Evolutionary conservation across 257 asterid species (phyloP).

Genomic region (Thymus mandschuricus): DNA sequence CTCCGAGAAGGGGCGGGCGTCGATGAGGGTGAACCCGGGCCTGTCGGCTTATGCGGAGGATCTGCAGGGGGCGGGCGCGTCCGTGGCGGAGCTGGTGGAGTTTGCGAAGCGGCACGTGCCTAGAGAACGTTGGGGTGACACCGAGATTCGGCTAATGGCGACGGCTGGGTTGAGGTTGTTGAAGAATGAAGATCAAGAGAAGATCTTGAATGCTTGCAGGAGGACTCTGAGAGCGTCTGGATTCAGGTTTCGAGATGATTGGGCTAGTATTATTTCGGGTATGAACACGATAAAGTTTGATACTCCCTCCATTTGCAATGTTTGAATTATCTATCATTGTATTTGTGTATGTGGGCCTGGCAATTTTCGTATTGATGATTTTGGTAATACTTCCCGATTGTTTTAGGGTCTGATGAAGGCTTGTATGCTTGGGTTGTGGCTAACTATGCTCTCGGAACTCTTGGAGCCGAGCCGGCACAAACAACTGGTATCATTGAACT

Average conservation of each 20-base stretch:
- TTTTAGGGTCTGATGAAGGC: constrained; percentile 95
- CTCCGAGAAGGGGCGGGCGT: constrained; percentile 64
- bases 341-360: not conserved
- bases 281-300: not conserved
- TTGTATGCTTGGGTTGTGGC: constrained; percentile 98
- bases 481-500: constrained; percentile 98
- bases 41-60: constrained; percentile 66
- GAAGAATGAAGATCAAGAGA: constrained; percentile 59
- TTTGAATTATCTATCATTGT: constrained; percentile 12
- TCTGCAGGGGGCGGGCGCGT: constrained; percentile 59
- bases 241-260: constrained; percentile 72
- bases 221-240: constrained; percentile 66
- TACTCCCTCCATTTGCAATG: constrained; percentile 4
- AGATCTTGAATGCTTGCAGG: constrained; percentile 76
- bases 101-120: constrained; percentile 85
- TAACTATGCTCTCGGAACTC: constrained; percentile 92
- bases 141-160: constrained; percentile 89
- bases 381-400: constrained; percentile 14
- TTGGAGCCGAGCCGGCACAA: constrained; percentile 81
- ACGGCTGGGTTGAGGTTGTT: constrained; percentile 96
- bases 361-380: constrained; percentile 3
- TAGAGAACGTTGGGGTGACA: constrained; percentile 59
- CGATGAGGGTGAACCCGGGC: constrained; percentile 93
- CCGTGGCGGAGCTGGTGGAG: constrained; percentile 69
- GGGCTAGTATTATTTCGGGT: constrained; percentile 95